Base-by-base conservation (phyloP, 805 yeast species). In the Candida ficus region DNA sequence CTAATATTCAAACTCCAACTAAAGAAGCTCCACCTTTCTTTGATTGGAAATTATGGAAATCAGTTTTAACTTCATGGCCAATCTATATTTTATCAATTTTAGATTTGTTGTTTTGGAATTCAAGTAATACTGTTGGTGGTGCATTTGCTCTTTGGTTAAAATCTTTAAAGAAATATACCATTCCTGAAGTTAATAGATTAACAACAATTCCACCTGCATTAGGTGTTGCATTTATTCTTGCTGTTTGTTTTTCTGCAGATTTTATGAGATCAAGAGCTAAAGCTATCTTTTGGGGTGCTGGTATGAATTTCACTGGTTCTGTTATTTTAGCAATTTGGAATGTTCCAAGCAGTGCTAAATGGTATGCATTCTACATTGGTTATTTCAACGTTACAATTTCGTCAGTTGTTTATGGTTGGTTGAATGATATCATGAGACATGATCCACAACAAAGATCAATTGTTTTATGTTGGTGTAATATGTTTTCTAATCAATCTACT, bases 91-190 rank as follows among this genome's bases (percentile, higher is more conserved):
- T 80, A 31, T 54, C 72, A 4, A 47, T 74, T 9, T 72, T 75
- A 67, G 70, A 73, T 47, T 61, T 75, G 21, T 64, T 78, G 53
- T 73, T 78, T 49, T 41, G 80, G 76, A 76, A 77, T 60, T 69
- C 73, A 49, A 66, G 72, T 47, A 70, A 71, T 5, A 56, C 71
- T 4, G 25, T 14, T 4, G 65, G 75, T 13, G 79, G 79, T 46
- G 45, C 38, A 4, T 62, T 43, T 27, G 46, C 44, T 12, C 28
- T 45, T 7, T 78, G 85, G 85, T 64, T 80, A 23, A 63, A 70
- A 45, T 58, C 71, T 11, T 53, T 68, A 9, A 53, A 63, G 31
- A 56, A 61, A 29, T 73, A 63, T 47, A 41, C 60, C 0, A 57
- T 60, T 19, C 63, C 66, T 1, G 57, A 60, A 39, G 43, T 73